Base-by-base conservation (phyloP, 2,329 filamentous ascomycete genomes). In the Lasiodiplodia gonubiensis region DNA sequence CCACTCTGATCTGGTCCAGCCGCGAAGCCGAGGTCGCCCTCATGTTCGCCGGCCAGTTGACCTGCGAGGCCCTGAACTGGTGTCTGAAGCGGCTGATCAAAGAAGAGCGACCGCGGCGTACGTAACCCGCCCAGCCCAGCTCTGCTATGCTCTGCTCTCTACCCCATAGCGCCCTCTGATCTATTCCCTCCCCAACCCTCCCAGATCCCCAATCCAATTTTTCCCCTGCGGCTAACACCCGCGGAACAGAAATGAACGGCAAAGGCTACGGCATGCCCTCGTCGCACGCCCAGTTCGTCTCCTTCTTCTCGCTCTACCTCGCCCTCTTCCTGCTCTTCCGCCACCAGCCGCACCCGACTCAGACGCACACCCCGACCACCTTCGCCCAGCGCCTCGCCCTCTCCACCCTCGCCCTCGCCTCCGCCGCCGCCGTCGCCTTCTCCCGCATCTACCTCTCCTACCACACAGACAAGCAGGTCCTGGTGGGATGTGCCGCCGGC, bases 191-290 rank as follows among this genome's bases (percentile, higher is more conserved):
- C 33, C 33, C 48, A 2, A 3, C 25, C 27, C 51, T 49, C 27
- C n/a, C 18, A 6, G 6, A 18, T 30, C 23, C 27, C 18, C 6
- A 3, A 14, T 14, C 48, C 21, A 27, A n/a, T n/a, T n/a, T n/a
- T n/a, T n/a, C n/a, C n/a, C n/a, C 11, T 33, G 53, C 70, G 27
- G 57, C 70, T 71, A 49, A 73, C 55, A 51, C 21, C 21, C 63
- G 5, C 27, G 66, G 8, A 42, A 66, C 71, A 89, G 87, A 87
- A 79, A 88, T 90, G 83, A 89, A 94, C 75, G 88, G 93, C 67
- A 97, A 97, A 79, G 95, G 95, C 70, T 99, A 99, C 77, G 96
- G 95, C 73, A 99, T 99, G 96, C 95, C 95, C 12, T 90, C 88
- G 8, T 97, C 94, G 46, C 95, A 99, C 81, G 92, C 95, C 10